Evolutionary conservation across 1,139 yeast genomes (phyloP).

Genomic region (Candida sojae): DNA sequence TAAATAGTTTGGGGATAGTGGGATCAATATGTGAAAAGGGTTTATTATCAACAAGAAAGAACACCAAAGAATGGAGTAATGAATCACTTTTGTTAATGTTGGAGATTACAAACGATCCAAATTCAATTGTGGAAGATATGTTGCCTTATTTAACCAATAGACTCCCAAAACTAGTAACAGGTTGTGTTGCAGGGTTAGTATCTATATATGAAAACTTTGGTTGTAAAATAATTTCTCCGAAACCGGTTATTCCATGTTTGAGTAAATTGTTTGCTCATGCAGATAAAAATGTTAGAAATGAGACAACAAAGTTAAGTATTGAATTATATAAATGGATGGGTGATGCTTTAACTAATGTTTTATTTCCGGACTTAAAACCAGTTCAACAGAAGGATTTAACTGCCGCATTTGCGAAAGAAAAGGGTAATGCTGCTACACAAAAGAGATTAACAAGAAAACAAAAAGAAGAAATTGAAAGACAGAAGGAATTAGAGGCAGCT

Average conservation of each 20-base stretch:
- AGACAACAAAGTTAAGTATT: slow-evolving; percentile 68
- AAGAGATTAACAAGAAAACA: slow-evolving; percentile 59
- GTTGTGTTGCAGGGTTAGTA: slow-evolving; percentile 57
- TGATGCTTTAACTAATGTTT: slow-evolving; percentile 54
- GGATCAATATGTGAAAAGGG: slow-evolving; percentile 78
- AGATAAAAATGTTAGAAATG: slow-evolving; percentile 83
- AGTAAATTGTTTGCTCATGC: slow-evolving; percentile 82
- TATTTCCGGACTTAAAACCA: slow-evolving; percentile 79
- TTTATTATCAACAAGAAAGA: slow-evolving; percentile 70
- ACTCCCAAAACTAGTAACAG: slow-evolving; percentile 79
- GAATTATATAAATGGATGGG: slow-evolving; percentile 81
- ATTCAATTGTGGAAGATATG: slow-evolving; percentile 66
- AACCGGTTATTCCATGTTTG: slow-evolving; percentile 57
- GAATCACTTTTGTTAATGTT: slow-evolving; percentile 65
- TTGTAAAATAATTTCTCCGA: slow-evolving; percentile 64
- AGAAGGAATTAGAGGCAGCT: slow-evolving; percentile 20
- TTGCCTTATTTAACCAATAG: slow-evolving; percentile 62
- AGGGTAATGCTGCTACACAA: slow-evolving; percentile 50
- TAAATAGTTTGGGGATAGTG: slow-evolving; percentile 47
- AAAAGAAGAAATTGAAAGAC: slow-evolving; percentile 23
- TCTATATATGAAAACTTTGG: slow-evolving; percentile 69
- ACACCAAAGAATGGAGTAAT: slow-evolving; percentile 66
- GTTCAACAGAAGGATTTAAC: slow-evolving; percentile 88
- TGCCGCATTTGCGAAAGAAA: slow-evolving; percentile 63
- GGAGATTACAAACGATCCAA: slow-evolving; percentile 63